Evolutionary conservation across 2,329 filamentous ascomycete genomes (phyloP).

Genomic region (Cladophialophora yegresii): DNA sequence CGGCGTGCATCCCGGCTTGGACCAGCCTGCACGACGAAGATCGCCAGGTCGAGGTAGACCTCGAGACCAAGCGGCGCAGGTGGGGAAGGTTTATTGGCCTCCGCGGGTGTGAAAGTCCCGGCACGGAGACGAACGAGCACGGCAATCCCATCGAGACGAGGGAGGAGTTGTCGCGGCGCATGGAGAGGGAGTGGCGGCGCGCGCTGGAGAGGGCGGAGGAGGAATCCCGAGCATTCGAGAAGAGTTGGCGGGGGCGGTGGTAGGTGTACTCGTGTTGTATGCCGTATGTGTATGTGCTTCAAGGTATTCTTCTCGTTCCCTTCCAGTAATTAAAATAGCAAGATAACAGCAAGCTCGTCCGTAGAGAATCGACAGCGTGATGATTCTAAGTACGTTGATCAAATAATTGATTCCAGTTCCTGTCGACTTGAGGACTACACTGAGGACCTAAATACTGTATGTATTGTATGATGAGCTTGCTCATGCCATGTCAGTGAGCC

Average conservation of each 20-base stretch:
- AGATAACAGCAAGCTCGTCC: too few relatives aligned
- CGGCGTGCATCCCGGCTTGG: conserved; percentile 35
- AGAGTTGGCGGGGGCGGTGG: conserved; percentile 34
- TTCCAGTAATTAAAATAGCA: too few relatives aligned
- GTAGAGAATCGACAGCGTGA: too few relatives aligned
- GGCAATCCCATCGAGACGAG: not conserved
- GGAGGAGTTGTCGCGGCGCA: conserved; percentile 30
- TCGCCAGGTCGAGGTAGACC: conserved; percentile 30
- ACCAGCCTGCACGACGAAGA: conserved; percentile 7
- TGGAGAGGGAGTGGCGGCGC: conserved; percentile 40
- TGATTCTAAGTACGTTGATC: too few relatives aligned
- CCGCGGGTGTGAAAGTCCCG: conserved; percentile 42
- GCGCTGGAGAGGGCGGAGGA: conserved; percentile 37
- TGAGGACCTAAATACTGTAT: too few relatives aligned
- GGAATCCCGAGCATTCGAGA: conserved; percentile 35
- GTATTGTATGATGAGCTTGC: too few relatives aligned
- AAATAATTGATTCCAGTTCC: too few relatives aligned
- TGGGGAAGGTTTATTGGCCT: conserved; percentile 50
- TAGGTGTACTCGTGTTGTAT: too few relatives aligned
- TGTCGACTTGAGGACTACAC: too few relatives aligned
- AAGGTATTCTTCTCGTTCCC: too few relatives aligned
- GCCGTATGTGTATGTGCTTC: too few relatives aligned
- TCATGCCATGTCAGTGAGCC: too few relatives aligned
- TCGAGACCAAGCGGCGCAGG: conserved; percentile 45
- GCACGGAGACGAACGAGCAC: conserved; percentile 16